Conservation (phyloP, 306 rosid genomes). For the Rosa rugosa region DNA sequence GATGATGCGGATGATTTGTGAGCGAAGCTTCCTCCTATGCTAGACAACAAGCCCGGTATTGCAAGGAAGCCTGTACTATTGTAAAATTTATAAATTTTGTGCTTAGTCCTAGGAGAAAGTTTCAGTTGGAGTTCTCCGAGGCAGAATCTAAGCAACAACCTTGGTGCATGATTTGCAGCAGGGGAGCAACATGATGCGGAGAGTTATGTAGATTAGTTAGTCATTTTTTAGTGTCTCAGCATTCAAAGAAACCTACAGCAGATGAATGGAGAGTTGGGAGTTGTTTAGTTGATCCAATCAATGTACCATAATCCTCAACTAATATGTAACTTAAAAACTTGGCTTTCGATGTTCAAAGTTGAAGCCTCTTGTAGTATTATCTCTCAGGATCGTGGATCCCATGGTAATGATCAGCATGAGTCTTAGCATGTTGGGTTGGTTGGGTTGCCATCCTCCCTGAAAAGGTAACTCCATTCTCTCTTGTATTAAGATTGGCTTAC, state of each 20-base stretch:
- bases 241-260: conserved; percentile 50
- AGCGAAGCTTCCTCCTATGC: conserved; percentile 43
- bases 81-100: conserved; percentile 75
- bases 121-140: conserved; percentile 57
- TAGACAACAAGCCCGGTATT: conserved; percentile 30
- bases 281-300: conserved; percentile 60
- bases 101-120: conserved; percentile 55
- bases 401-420: conserved; percentile 15
- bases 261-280: conserved; percentile 68
- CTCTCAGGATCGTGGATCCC: conserved; percentile 22
- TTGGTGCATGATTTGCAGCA: conserved; percentile 57
- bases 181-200: conserved; percentile 61
- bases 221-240: conserved; percentile 72
- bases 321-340: conserved; percentile 53
- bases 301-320: conserved; percentile 72
- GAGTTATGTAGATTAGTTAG: conserved; percentile 86
- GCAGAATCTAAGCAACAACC: conserved; percentile 53
- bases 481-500: neutral
- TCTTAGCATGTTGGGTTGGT: conserved; percentile 27
- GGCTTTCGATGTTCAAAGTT: conserved; percentile 44
- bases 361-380: conserved; percentile 31
- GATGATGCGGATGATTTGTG: conserved; percentile 70
- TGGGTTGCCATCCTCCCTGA: conserved; percentile 32
- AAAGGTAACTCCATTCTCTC: conserved; percentile 27
- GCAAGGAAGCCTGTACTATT: conserved; percentile 68